Evolutionary conservation across 2,329 filamentous ascomycete genomes (phyloP), one percentile per base, ranked within the genome.

Genomic region (Rhytidhysteron rufulum): DNA sequence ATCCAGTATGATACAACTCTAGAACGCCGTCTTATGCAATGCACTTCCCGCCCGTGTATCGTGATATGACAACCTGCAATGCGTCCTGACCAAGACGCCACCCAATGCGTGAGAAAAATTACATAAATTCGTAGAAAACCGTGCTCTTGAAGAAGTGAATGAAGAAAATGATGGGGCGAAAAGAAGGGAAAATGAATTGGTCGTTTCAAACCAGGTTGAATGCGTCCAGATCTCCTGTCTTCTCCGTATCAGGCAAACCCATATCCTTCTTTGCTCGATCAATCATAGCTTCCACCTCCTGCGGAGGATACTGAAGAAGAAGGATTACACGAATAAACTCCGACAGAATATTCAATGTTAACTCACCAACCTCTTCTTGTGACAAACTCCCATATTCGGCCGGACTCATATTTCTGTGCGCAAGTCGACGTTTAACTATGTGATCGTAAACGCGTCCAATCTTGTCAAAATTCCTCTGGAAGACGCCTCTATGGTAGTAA

Each of bases 251-350:
- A 6, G 50, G 48, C 7, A 60, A 39, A 5, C 59, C 60, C 11
- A 57, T 47, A 5, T 49, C 51, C 8, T 40, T 39, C 38, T 47
- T 57, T 10, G 58, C 53, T 11, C 51, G 44, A 13, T 57, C 48
- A 37, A 65, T 58, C 54, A 60, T 53, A 3, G 24, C 41, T 39
- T 65, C 62, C 3, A 62, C 53, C 4, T 47, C 22, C 20, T 53
- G 48, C 6, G 59, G 48, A 19, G 45, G 25, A 37, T 55, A 42
- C 11, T 43, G 40, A 15, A 53, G 47, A 39, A 54, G 54, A 33
- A 64, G 29, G 10, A 58, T 41, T 1, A 58, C 53, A 20, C 60
- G 50, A 2, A 63, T 42, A 34, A 63, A 60, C 41, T 63, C 60
- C 11, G 58, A 61, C 16, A 65, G 37, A 4, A 53, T 16, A 34